Evolutionary conservation across 2,329 filamentous ascomycete genomes (phyloP), one percentile per base, ranked within the genome.

Genomic region (Colletotrichum theobromicola): DNA sequence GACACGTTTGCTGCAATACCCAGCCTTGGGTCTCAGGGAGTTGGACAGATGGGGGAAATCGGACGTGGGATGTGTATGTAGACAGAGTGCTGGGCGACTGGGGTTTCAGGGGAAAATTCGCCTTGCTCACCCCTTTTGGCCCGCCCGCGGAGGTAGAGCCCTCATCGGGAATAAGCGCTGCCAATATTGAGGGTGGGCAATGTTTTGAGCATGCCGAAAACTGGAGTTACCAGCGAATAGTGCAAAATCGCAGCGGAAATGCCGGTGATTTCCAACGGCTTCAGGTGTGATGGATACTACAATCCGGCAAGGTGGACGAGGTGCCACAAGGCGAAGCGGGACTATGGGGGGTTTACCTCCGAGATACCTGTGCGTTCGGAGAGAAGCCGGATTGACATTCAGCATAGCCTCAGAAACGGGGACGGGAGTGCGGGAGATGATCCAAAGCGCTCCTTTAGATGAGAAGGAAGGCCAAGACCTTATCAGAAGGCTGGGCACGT

Each of bases 341-440:
- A 63, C 30, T 16, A 50, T 55, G 64, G 42, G 21, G 2, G 21
- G n/a, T 67, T 37, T 21, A 24, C 62, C 69, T 46, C 65, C 55
- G 34, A 28, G 6, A 12, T 42, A 35, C 64, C 57, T 69, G 57
- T 69, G 57, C 46, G n/a, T 46, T 46, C 70, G 57, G 70, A 63
- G 65, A n/a, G 64, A 63, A 58, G 70, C 70, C 70, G 57, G 70
- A 63, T 69, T 63, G 24, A 46, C 65, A 69, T 62, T 53, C 30
- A 35, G 26, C 70, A 73, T 58, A 73, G 70, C 70, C 70, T 26
- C 65, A 50, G n/a, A 13, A 69, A 64, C 58, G 66, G 46, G 32
- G 21, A 37, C 30, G 30, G 64, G 65, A 34, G 13, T 10, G 70
- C 42, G 70, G 46, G 57, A 72, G 65, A 72, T 57, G 50, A 26